A percentile compares a stretch with the other conserved stretches of the same genome.
Evolutionary conservation across 352 stramenopile genomes (phyloP).

Genomic region (Pythium sukuiense): DNA sequence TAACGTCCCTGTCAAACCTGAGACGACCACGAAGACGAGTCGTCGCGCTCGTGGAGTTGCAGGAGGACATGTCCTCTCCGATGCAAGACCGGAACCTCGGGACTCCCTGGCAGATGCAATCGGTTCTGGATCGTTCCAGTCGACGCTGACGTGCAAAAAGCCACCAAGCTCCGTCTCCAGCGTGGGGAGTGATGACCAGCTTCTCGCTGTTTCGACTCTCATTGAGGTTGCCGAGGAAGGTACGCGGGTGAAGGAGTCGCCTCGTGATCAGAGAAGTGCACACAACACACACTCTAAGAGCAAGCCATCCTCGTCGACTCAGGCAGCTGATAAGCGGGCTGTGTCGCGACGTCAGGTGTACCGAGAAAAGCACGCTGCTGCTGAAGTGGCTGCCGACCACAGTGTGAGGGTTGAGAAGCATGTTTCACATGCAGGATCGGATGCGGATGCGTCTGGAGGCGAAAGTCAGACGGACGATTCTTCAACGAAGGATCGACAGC

Average conservation of each 20-base stretch:
- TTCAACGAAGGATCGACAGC: not conserved
- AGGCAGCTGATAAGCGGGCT: slow-evolving; percentile 11
- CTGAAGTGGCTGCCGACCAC: slow-evolving; percentile 21
- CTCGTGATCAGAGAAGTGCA: slow-evolving; percentile 14
- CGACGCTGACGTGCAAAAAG: slow-evolving; percentile 22
- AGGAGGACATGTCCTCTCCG: not conserved
- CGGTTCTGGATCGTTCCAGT: not conserved
- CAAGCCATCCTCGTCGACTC: slow-evolving; percentile 4
- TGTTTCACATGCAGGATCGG: slow-evolving; percentile 4
- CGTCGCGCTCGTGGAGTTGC: slow-evolving; percentile 9
- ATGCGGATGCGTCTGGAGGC: slow-evolving; percentile 13
- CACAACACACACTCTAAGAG: not conserved
- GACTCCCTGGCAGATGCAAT: not conserved
- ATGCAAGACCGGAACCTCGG: not conserved
- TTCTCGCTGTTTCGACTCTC: slow-evolving; percentile 2
- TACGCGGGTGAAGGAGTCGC: slow-evolving; percentile 13
- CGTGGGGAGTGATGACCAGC: slow-evolving; percentile 31
- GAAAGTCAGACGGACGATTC: slow-evolving; percentile 16
- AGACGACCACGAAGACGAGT: not conserved
- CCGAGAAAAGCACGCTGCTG: slow-evolving; percentile 48
- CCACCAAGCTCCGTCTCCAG: slow-evolving; percentile 35
- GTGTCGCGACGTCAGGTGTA: slow-evolving; percentile 51
- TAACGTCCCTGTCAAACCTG: not conserved
- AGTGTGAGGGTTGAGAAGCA: slow-evolving; percentile 10
- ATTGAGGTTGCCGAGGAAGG: not conserved